Evolutionary conservation across 495 filamentous ascomycete species (phyloP), one percentile per base, ranked within the genome.

Genomic region (Talaromyces thailandensis): DNA sequence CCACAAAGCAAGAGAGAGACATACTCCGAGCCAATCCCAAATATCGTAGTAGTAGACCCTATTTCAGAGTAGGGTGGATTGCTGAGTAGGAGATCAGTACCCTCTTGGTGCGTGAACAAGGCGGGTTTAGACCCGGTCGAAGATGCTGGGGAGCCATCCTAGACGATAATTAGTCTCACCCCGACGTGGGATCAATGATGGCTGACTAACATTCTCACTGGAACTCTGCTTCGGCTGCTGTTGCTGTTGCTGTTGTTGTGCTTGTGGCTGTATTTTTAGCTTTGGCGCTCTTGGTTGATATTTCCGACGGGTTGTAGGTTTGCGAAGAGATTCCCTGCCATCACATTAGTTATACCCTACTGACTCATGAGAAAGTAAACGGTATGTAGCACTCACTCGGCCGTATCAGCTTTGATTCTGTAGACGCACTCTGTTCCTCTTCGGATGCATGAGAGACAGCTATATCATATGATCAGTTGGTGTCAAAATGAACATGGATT

Each of bases 51-150:
- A 26, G 81, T 87, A 24, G 81, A 73, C 5, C 43, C 23, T 31
- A 48, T 35, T 3, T 31, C 26, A 1, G 86, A 85, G 65, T 84
- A 84, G 18, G 87, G 86, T 6, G 89, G 79, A 69, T 90, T 83
- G 57, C 85, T 87, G 24, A 90, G 78, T 24, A 90, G 78, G 21
- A 84, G 84, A 35, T 32, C 74, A 78, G 28, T 81, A 35, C 70
- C 70, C 32, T 72, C 68, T 7, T 72, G 70, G 50, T 69, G 70
- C 23, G 64, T 69, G 51, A 69, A 68, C 64, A 76, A 69, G 55
- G 76, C 74, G 48, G 76, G 71, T 61, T 80, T 79, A 35, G 77
- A 76, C 26, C 75, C 74, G 56, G 76, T 79, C 61, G 81, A 73
- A 67, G 83, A 61, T 16, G 45, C 45, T 23, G 59, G 59, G 6